phyloP scores from a whole-genome alignment of 2,329 filamentous ascomycete species.

The Colletotrichum liaoningense region DNA sequence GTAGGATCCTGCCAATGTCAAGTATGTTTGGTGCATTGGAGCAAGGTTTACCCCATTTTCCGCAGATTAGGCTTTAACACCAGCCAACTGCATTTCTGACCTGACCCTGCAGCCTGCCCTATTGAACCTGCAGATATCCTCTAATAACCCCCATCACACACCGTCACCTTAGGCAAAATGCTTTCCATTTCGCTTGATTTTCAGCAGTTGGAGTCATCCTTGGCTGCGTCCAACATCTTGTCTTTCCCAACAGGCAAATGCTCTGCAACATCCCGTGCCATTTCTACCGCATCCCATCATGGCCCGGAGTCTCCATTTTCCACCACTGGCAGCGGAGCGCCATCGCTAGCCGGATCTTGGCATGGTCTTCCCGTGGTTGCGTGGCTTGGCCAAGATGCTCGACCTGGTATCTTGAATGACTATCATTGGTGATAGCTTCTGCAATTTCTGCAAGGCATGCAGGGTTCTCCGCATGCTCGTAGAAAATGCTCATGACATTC shows the following conservation, averaged over 20 bases:
- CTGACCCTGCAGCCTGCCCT: not conserved
- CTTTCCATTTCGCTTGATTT: not conserved
- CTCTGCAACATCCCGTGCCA: not conserved
- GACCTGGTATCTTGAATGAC: conserved; percentile 2
- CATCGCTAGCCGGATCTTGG: conserved; percentile 19
- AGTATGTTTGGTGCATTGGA: not conserved
- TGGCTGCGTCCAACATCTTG: conserved; percentile 4
- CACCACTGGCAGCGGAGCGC: conserved; percentile 11
- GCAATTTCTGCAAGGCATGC: not conserved
- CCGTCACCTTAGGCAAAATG: not conserved
- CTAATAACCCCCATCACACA: not conserved
- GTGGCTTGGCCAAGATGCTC: conserved; percentile 9
- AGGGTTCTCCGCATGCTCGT: conserved; percentile 33
- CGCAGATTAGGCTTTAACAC: too few species aligned
- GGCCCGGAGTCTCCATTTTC: conserved; percentile 16
- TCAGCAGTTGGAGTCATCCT: not conserved
- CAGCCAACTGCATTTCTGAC: not conserved
- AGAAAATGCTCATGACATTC: not conserved
- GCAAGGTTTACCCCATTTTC: not conserved
- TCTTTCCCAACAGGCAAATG: not conserved
- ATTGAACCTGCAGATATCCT: not conserved
- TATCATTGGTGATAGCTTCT: conserved; percentile 11
- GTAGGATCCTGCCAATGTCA: not conserved
- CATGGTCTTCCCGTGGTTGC: not conserved
- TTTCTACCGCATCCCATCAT: not conserved